These are phyloP conservation scores for Furcasterigmium furcatum DNA, from an alignment of 2,329 filamentous ascomycete species.

Conservation along the genomic window DNA sequence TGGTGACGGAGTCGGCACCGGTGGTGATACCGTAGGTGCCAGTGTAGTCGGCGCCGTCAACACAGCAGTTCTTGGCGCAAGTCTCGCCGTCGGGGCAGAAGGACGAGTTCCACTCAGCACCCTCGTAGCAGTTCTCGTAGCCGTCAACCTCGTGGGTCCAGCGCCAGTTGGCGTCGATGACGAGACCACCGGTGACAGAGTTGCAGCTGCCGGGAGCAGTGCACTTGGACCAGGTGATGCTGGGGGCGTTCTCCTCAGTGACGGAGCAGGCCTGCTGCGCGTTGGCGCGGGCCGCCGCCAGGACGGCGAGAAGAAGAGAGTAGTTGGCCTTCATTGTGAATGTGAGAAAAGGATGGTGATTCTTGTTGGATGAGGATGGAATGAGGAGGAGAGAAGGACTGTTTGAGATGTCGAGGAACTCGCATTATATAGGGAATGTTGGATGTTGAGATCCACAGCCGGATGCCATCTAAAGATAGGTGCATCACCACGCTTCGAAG, in stretches of 20 bases:
- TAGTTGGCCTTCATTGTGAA: conserved; percentile 17
- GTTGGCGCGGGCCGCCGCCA: conserved; percentile 20
- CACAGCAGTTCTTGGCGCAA: conserved; percentile 47
- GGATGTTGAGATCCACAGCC: not conserved
- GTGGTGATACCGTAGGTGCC: conserved; percentile 52
- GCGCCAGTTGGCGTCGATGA: conserved; percentile 60
- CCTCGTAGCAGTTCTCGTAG: conserved; percentile 54
- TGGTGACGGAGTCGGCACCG: conserved; percentile 44
- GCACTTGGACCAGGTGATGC: conserved; percentile 51
- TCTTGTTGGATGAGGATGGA: not conserved
- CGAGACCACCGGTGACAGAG: conserved; percentile 43
- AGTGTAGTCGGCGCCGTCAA: conserved; percentile 51
- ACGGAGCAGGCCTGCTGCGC: conserved; percentile 50
- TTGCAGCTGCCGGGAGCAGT: conserved; percentile 46
- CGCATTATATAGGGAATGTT: not conserved
- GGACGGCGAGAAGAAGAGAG: conserved; percentile 33
- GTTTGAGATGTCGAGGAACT: not conserved
- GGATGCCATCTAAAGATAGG: not conserved
- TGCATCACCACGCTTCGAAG: too few relatives aligned
- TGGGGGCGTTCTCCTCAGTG: conserved; percentile 48
- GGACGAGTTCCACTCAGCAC: conserved; percentile 43
- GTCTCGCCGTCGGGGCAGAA: conserved; percentile 35
- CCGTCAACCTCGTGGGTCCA: conserved; percentile 48
- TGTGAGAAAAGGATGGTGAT: not conserved
- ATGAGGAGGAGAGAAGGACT: not conserved